A percentile compares a stretch with the other conserved stretches of the same genome.
These are phyloP conservation scores for Luzula sylvatica DNA, from an alignment of 176 grass and related monocot genomes.

Conservation along the genomic window DNA sequence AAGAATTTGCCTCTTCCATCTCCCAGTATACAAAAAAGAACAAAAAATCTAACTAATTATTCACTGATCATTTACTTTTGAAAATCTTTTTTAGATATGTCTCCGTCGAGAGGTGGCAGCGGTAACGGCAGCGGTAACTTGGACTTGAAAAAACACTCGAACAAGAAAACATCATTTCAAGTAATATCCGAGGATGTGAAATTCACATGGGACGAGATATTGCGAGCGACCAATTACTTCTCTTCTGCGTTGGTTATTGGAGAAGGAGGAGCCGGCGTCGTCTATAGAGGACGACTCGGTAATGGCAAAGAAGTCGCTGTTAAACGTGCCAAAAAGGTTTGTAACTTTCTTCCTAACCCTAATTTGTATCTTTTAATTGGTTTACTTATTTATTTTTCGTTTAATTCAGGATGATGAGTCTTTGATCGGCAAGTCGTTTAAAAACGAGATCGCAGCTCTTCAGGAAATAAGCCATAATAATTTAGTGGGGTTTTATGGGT, in stretches of 20 bases:
- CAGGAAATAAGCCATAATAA: constrained; percentile 71
- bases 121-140: not conserved
- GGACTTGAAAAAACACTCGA: constrained; percentile 17
- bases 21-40: too few relatives aligned
- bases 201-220: constrained; percentile 65
- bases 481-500: constrained; percentile 85
- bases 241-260: constrained; percentile 54
- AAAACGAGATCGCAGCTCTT: constrained; percentile 75
- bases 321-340: constrained; percentile 83
- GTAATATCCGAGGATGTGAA: constrained; percentile 39
- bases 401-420: constrained; percentile 49
- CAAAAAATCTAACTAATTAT: too few relatives aligned
- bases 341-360: not conserved
- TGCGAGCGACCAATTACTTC: constrained; percentile 76
- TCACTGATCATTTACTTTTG: not conserved
- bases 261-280: constrained; percentile 68
- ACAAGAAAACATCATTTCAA: constrained; percentile 26
- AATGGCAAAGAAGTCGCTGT: constrained; percentile 57
- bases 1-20: not conserved
- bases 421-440: constrained; percentile 41
- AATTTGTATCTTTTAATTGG: too few relatives aligned
- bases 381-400: not conserved
- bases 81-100: not conserved
- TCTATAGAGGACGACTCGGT: constrained; percentile 59
- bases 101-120: not conserved